Evolutionary conservation across 2,329 filamentous ascomycete genomes (phyloP).

Genomic region (Trichoderma koningiopsis): DNA sequence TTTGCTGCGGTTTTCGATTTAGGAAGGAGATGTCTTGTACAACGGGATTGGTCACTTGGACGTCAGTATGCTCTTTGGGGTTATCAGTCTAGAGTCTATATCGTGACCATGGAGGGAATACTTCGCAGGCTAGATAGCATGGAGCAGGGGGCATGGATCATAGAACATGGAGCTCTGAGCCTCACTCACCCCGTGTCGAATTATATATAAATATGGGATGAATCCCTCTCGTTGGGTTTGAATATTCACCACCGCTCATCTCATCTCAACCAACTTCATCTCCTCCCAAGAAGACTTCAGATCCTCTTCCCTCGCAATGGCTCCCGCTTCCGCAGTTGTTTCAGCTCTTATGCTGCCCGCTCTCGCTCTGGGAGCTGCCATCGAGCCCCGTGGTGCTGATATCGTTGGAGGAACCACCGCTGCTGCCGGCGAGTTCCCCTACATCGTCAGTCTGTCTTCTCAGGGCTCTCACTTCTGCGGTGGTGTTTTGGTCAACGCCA

Average conservation of each 20-base stretch:
- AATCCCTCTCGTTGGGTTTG: neutral
- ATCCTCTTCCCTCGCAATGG: neutral
- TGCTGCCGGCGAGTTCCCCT: constrained; percentile 37
- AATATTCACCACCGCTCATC: constrained; percentile 16
- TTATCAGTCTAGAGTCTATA: neutral
- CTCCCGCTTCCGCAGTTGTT: constrained; percentile 7
- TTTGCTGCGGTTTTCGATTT: neutral
- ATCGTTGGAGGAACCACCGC: constrained; percentile 36
- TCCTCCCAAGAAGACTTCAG: neutral
- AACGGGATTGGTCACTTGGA: neutral
- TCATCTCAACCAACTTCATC: neutral
- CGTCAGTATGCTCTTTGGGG: neutral
- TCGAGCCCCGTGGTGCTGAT: constrained; percentile 12
- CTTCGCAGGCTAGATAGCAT: neutral
- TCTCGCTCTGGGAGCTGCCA: constrained; percentile 22
- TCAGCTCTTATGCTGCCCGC: constrained; percentile 21
- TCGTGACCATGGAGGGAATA: neutral
- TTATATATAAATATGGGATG: constrained; percentile 4
- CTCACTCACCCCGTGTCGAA: neutral
- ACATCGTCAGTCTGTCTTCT: constrained; percentile 35
- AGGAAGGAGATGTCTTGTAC: constrained; percentile 21
- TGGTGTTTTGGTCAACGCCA: constrained; percentile 36
- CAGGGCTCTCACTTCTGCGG: constrained; percentile 34
- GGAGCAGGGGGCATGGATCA: neutral
- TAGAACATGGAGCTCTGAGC: neutral